Base-by-base conservation (phyloP, 495 filamentous ascomycete species). In the Platismatia glauca region DNA sequence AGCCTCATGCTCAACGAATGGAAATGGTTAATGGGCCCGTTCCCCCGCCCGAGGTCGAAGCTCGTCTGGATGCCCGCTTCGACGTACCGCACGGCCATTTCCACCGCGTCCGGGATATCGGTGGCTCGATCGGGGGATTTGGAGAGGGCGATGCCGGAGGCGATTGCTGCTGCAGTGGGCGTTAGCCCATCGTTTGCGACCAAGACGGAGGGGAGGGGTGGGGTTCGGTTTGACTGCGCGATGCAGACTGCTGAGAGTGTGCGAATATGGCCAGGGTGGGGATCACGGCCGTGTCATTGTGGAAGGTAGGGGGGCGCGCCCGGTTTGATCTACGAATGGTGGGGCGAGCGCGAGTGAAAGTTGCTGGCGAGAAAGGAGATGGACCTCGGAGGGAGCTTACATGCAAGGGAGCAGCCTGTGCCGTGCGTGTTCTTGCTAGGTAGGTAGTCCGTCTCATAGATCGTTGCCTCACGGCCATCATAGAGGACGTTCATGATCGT, bases 381-480 rank as follows among this genome's bases (percentile, higher is more conserved):
- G 18, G 58, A 27, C 37, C 4, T 15, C 34, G 22, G 46, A 8
- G 27, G 9, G n/a, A 41, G 74, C 83, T 75, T 71, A 86, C 87
- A 96, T 58, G 94, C 94, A 59, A 98, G 82, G 18, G 91, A 94
- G 69, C 94, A 98, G 24, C 94, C 94, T 9, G 94, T 98, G 4
- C 94, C 94, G 73, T 98, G 94, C 4, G 94, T 98, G 65, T 94
- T 91, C 64, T 79, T 87, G 7, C 86, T 87, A 4, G 79, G 71
- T 29, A 87, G 74, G 69, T 86, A 96, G 3, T 78, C 78, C 12
- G 79, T 87, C 72, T 91, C 83, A 48, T 94, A 80, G 33, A 84
- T 74, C 1, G 81, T 77, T 0, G 75, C 67, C 22, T 81, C 65
- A 0, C 75, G 76, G 5, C 82, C 80, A 41, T 90, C 50, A 63